Conservation (phyloP, 2,329 filamentous ascomycete genomes). For the Talaromyces sp. region DNA sequence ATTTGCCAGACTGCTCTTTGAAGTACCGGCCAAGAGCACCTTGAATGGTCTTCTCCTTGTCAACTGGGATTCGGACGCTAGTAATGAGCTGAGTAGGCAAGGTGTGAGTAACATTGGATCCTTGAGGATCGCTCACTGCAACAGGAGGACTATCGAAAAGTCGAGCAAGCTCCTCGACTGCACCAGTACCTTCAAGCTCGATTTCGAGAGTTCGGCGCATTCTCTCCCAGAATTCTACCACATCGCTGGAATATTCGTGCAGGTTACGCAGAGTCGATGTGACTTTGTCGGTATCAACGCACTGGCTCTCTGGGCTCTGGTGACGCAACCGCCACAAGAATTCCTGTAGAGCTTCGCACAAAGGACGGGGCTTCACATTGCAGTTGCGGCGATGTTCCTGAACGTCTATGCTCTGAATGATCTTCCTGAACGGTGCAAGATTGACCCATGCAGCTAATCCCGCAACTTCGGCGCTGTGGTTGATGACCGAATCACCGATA, state of each 20-base stretch:
- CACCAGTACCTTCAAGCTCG: constrained; percentile 50
- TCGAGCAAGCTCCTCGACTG: constrained; percentile 40
- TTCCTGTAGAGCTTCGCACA: constrained; percentile 53
- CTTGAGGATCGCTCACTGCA: constrained; percentile 30
- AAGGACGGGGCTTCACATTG: constrained; percentile 49
- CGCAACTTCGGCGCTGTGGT: constrained; percentile 52
- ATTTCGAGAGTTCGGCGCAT: constrained; percentile 53
- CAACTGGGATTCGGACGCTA: constrained; percentile 40
- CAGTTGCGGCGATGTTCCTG: constrained; percentile 49
- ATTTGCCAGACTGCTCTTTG: constrained; percentile 36
- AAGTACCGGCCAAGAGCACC: constrained; percentile 38
- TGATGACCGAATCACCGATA: constrained; percentile 46
- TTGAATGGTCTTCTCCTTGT: constrained; percentile 38
- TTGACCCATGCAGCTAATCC: constrained; percentile 60
- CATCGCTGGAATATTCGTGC: constrained; percentile 51
- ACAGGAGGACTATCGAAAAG: constrained; percentile 49
- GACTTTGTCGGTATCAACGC: constrained; percentile 44
- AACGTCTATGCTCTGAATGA: constrained; percentile 52
- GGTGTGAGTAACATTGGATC: constrained; percentile 30
- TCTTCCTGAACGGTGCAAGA: constrained; percentile 57
- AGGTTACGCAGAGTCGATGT: constrained; percentile 42
- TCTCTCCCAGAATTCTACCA: constrained; percentile 57
- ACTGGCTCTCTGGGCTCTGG: constrained; percentile 41
- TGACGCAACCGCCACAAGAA: constrained; percentile 53
- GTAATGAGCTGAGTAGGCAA: constrained; percentile 41